A percentile compares a stretch with the other conserved stretches of the same genome.
Evolutionary conservation across 2,329 filamentous ascomycete species (phyloP).

Genomic region (Colletotrichum euphorbiae): DNA sequence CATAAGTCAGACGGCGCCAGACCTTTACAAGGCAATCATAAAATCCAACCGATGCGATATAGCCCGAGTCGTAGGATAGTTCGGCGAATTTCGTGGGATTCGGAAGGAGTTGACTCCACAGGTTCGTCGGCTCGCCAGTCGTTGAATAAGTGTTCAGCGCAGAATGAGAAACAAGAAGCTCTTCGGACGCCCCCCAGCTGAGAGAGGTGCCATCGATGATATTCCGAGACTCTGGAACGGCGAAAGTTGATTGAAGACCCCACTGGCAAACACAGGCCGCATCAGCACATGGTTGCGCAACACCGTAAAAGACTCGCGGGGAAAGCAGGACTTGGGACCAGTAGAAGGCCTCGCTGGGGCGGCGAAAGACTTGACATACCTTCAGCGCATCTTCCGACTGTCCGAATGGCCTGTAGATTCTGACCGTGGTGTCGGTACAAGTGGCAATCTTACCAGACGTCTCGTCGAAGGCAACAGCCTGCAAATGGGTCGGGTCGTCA

Average conservation of each 20-base stretch:
- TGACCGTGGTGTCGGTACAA: conserved; percentile 73
- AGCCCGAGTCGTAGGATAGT: conserved; percentile 87
- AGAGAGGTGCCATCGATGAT: conserved; percentile 61
- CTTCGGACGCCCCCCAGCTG: conserved; percentile 89
- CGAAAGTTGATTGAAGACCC: conserved; percentile 72
- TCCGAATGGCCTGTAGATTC: conserved; percentile 82
- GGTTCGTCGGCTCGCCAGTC: conserved; percentile 58
- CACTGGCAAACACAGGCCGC: conserved; percentile 58
- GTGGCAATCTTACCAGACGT: conserved; percentile 86
- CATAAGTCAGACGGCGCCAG: conserved; percentile 90
- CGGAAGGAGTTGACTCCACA: conserved; percentile 82
- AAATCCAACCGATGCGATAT: conserved; percentile 83
- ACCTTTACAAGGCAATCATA: conserved; percentile 90
- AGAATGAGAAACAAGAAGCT: conserved; percentile 82
- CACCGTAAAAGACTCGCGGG: neutral
- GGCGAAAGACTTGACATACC: conserved; percentile 59
- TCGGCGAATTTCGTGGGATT: conserved; percentile 78
- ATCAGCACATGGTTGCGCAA: conserved; percentile 1
- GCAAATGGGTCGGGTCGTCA: conserved; percentile 74
- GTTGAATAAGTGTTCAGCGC: conserved; percentile 76
- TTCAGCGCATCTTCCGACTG: conserved; percentile 78
- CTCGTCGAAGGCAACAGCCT: conserved; percentile 85
- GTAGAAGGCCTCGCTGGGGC: neutral
- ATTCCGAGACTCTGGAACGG: conserved; percentile 48
- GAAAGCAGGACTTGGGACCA: neutral